Percentiles rank a stretch among this genome's conserved stretches.
These are phyloP conservation scores for Ambrosiella xylebori DNA, from an alignment of 2,329 filamentous ascomycete species.

Conservation along the genomic window DNA sequence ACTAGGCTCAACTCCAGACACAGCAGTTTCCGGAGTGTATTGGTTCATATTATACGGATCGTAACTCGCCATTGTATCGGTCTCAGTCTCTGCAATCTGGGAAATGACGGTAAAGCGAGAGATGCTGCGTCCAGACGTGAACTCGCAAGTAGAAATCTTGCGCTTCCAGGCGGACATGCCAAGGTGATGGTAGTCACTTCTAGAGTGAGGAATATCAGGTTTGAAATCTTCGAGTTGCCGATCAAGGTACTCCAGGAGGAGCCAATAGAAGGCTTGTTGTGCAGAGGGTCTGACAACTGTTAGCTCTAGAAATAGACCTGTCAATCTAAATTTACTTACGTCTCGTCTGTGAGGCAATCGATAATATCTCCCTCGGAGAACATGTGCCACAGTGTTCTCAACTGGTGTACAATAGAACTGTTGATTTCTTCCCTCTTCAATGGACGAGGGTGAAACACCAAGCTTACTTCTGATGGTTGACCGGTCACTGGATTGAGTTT, in stretches of 20 bases:
- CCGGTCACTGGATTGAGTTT: conserved; percentile 39
- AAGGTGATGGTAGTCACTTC: conserved; percentile 80
- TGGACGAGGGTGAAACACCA: conserved; percentile 43
- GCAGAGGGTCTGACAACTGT: conserved; percentile 52
- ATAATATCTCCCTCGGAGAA: conserved; percentile 57
- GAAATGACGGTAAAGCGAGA: conserved; percentile 51
- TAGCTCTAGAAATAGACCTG: conserved; percentile 13
- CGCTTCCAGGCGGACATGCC: conserved; percentile 40
- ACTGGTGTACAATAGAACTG: conserved; percentile 62
- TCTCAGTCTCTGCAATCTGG: conserved; percentile 35
- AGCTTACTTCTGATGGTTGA: conserved; percentile 38
- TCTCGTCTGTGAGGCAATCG: conserved; percentile 45
- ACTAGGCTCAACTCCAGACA: conserved; percentile 27
- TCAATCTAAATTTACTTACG: conserved; percentile 30
- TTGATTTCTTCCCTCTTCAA: conserved; percentile 54
- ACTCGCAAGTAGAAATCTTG: conserved; percentile 44
- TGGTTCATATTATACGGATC: conserved; percentile 63
- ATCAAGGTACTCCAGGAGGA: conserved; percentile 66
- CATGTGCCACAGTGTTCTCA: conserved; percentile 83
- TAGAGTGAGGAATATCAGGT: conserved; percentile 61
- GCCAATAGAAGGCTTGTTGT: conserved; percentile 83
- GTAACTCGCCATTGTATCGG: conserved; percentile 46
- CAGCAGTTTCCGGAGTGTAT: background rate
- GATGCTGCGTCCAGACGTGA: conserved; percentile 35
- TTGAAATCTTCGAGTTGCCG: conserved; percentile 78